Conservation (phyloP, 805 yeast genomes). For the Kluyveromyces nonfermentans region DNA sequence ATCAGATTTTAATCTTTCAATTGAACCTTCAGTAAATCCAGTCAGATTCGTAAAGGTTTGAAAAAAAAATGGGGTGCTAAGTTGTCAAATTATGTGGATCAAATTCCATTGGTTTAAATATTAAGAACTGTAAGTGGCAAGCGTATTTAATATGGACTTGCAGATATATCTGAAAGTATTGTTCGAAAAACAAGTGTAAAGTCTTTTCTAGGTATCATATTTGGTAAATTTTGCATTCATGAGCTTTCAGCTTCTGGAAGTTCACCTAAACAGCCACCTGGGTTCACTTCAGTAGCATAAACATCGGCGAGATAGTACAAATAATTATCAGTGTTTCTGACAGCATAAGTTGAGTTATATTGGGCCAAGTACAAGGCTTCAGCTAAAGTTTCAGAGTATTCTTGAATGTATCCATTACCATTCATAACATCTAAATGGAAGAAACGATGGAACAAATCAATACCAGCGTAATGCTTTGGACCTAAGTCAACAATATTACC, state of each 20-base stretch:
- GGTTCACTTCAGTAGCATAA: slow-evolving; percentile 9
- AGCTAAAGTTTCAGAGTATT: slow-evolving; percentile 30
- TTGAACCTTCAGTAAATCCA: background rate
- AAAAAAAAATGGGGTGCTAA: background rate
- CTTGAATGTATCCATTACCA: slow-evolving; percentile 26
- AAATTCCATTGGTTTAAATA: background rate
- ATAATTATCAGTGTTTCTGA: slow-evolving; percentile 28
- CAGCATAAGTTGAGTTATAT: slow-evolving; percentile 27
- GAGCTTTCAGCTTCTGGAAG: background rate
- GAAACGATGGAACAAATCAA: slow-evolving; percentile 32
- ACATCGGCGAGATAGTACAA: slow-evolving; percentile 28
- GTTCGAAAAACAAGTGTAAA: background rate
- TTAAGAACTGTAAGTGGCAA: background rate
- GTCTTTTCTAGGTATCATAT: background rate
- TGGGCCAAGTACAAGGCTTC: slow-evolving; percentile 30
- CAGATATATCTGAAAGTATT: background rate
- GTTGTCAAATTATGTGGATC: no score
- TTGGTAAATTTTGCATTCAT: background rate
- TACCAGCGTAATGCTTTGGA: slow-evolving; percentile 28
- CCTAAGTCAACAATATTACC: slow-evolving; percentile 27
- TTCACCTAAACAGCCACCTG: slow-evolving; percentile 2
- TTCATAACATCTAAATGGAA: slow-evolving; percentile 30
- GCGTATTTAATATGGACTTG: background rate
- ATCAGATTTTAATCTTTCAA: background rate
- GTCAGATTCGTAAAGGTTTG: background rate